These are phyloP conservation scores for Glycine latifolia DNA, from an alignment of 306 rosid species.

Conservation along the genomic window DNA sequence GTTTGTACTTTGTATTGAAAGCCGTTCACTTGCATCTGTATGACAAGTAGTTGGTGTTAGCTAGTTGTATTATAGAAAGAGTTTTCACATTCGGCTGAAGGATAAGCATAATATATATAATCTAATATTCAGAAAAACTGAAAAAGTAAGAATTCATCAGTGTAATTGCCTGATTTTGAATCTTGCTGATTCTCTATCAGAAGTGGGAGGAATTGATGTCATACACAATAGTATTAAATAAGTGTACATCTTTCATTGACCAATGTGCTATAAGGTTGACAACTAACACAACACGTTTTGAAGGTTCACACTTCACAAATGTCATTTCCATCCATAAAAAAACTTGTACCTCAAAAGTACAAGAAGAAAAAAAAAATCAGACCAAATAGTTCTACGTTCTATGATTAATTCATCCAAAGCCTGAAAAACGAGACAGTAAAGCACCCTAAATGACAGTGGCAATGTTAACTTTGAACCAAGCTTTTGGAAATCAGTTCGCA, in stretches of 20 bases:
- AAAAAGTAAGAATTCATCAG: background rate
- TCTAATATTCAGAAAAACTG: background rate
- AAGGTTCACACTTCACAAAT: no score
- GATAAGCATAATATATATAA: conserved; percentile 8
- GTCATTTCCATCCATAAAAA: no score
- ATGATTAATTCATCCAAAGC: no score
- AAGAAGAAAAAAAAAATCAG: no score
- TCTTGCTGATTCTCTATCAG: background rate
- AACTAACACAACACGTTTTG: background rate
- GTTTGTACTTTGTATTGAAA: conserved; percentile 41
- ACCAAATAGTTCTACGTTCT: no score
- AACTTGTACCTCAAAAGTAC: no score
- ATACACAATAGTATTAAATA: background rate
- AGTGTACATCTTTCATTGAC: background rate
- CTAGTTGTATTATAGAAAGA: no score
- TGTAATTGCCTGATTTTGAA: background rate
- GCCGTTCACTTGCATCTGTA: conserved; percentile 27
- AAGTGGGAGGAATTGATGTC: background rate
- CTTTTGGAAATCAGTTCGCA: no score
- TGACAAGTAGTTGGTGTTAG: conserved; percentile 6
- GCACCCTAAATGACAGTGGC: no score
- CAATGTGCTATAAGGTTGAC: background rate
- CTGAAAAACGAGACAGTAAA: no score
- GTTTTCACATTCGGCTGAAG: no score
- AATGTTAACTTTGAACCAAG: no score